phyloP scores from a whole-genome alignment of 495 filamentous ascomycete species.

The Aspergillus coremiiformis region DNA sequence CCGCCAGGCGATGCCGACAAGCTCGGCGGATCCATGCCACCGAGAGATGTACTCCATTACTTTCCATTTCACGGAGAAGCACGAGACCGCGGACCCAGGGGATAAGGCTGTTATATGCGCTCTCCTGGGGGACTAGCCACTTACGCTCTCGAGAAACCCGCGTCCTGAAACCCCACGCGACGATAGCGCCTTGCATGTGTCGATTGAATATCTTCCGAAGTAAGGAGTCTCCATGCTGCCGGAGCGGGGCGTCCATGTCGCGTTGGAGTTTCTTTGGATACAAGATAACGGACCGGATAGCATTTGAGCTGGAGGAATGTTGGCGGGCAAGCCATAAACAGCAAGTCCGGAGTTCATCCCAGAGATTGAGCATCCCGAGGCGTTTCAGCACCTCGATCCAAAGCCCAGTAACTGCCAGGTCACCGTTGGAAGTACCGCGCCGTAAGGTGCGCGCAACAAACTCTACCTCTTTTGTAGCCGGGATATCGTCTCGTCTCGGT shows the following conservation, averaged over 20 bases:
- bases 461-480: slow-evolving; percentile 21
- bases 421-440: slow-evolving; percentile 26
- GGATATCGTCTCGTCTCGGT: slow-evolving; percentile 8
- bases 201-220: slow-evolving; percentile 39
- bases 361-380: slow-evolving; percentile 30
- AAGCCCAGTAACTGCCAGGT: slow-evolving; percentile 23
- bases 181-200: slow-evolving; percentile 44
- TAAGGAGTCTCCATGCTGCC: slow-evolving; percentile 7
- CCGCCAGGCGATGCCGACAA: slow-evolving; percentile 42
- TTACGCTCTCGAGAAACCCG: slow-evolving; percentile 16
- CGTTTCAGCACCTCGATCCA: slow-evolving; percentile 41
- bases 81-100: slow-evolving; percentile 44
- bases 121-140: slow-evolving; percentile 6
- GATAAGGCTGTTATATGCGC: slow-evolving; percentile 16
- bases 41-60: slow-evolving; percentile 40
- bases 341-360: slow-evolving; percentile 31
- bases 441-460: slow-evolving; percentile 31
- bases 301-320: slow-evolving; percentile 19
- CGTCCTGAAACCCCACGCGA: slow-evolving; percentile 53
- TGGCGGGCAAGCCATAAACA: slow-evolving; percentile 38
- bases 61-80: slow-evolving; percentile 43
- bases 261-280: background rate
- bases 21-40: slow-evolving; percentile 29
- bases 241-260: background rate
- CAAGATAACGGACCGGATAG: background rate